Base-by-base conservation (phyloP, 129 eudicot genomes). In the Flaveria robusta region DNA sequence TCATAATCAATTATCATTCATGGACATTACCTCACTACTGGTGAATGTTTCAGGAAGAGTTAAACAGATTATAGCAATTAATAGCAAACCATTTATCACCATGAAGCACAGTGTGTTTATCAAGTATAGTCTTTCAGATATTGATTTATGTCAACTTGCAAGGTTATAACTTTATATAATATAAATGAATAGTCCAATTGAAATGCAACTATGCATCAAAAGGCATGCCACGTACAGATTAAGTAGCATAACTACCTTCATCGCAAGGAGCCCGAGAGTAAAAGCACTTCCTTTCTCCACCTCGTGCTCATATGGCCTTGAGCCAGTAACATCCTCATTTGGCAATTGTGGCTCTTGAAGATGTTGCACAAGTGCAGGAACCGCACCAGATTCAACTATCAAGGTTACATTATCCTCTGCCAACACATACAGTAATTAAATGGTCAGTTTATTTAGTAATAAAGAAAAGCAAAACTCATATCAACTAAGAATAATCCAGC, bases 221-320 rank as follows among this genome's bases (percentile, higher is more conserved):
- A 34, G 3, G 19, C 43, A 72, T 6, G 65, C 37, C 22, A 7
- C 6, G 12, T 50, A 49, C 11, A 66, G 19, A 37, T 66, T 23
- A 9, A 56, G 49, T 56, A 16, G 55, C 20, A 68, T 23, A 72
- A 68, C 65, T 82, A 95, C 99, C 87, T 95, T 91, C 7, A 91
- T 79, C 7, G 99, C 94, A 20, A 95, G 97, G 71, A 95, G 99
- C 64, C 96, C 97, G 59, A 95, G 94, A 39, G 99, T 81, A 66
- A 91, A 95, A 18, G 99, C 99, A 60, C 94, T 83, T 75, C 87
- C 89, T 85, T 89, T 95, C 83, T 91, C 97, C 65, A 89, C 96
- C 83, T 95, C 99, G 45, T 84, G 97, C 82, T 91, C 91, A 4
- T 84, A 73, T 0, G 86, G 85, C 74, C 58, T 87, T 7, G 24